A percentile compares a stretch with the other conserved stretches of the same genome.
Evolutionary conservation across 257 asterid species (phyloP).

Genomic region (Coffea eugenioides): DNA sequence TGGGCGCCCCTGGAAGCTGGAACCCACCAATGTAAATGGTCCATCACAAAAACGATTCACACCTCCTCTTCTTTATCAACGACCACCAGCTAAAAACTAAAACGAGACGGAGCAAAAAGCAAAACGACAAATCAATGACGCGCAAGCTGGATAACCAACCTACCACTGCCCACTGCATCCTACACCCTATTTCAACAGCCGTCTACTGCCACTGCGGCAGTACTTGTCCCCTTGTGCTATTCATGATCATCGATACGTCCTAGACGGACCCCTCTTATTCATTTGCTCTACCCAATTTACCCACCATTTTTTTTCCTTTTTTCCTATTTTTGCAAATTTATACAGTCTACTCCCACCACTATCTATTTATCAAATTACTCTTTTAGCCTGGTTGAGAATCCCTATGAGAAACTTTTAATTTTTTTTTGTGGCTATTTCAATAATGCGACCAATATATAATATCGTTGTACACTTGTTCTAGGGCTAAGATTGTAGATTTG

Average conservation of each 20-base stretch:
- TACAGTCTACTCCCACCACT: background rate
- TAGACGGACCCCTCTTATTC: background rate
- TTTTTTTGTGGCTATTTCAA: no score
- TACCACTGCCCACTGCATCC: background rate
- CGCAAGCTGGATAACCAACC: slow-evolving; percentile 8
- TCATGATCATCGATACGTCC: background rate
- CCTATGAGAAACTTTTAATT: no score
- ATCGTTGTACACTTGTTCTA: no score
- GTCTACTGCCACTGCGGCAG: background rate
- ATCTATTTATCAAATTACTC: background rate
- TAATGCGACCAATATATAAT: no score
- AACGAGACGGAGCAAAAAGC: no score
- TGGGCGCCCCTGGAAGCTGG: background rate
- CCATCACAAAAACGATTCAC: background rate
- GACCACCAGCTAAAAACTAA: background rate
- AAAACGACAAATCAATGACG: slow-evolving; percentile 1
- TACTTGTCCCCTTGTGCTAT: no score
- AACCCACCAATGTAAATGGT: slow-evolving; percentile 7
- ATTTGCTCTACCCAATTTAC: background rate
- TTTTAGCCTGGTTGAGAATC: background rate
- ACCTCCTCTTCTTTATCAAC: no score
- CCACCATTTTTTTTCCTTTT: background rate
- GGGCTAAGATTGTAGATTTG: no score
- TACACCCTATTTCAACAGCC: background rate
- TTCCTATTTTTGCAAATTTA: background rate